Base-by-base conservation (phyloP, 208 protist species). In the Angomonas deanei region DNA sequence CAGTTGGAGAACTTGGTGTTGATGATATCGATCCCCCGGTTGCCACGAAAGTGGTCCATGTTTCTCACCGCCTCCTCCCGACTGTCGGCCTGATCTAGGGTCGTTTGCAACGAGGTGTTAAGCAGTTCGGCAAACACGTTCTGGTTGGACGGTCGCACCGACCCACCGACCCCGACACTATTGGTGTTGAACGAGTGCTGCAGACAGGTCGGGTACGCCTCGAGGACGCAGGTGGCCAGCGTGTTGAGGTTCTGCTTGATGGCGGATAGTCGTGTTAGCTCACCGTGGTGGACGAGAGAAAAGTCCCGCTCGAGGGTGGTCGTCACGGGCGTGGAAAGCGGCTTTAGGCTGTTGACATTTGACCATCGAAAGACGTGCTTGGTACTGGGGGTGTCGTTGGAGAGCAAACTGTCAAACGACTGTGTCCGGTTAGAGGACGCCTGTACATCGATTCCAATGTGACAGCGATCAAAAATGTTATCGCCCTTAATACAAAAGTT, bases 391-490 rank as follows among this genome's bases (percentile, higher is more conserved):
- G 78, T 48, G 13, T 82, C 76, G 34, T 76, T 67, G 2, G 63
- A 68, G 48, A 84, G 31, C 11, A 74, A 59, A 26, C 61, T 60
- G 17, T 84, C 70, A 71, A n/a, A 54, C 32, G 2, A 33, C 57
- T 3, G 68, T 52, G 53, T 50, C 36, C n/a, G 39, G 26, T 74
- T 72, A 27, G 36, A 19, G 23, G 64, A 26, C 54, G 80, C 82
- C 59, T 88, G 78, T 24, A 92, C 82, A 64, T 91, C 88, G 53
- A 94, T 78, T 42, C 88, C 88, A 38, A 94, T 78, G 66, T 63
- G 63, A 69, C 88, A 94, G 2, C 73, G 74, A 57, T 94, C 88
- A n/a, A 94, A 70, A 3, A 90, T 57, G 66, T 94, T 94, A 62
- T 87, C 77, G n/a, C 81, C 84, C 2, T 74, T 74, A 60, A 94